These are phyloP conservation scores for Ustilago sp. DNA, from an alignment of 1,284 basidiomycete species.

Conservation along the genomic window DNA sequence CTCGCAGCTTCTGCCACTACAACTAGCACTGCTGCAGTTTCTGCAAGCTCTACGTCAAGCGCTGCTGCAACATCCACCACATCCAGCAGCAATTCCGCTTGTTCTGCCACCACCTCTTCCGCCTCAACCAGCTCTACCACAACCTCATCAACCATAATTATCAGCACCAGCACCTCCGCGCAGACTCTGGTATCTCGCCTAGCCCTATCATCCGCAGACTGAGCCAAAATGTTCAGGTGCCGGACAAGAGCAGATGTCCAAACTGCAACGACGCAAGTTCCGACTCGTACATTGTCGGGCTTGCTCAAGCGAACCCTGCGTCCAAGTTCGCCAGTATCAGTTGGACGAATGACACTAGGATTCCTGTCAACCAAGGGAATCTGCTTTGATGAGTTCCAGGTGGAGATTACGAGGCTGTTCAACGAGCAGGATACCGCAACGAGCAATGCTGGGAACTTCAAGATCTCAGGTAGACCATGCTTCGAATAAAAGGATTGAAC, in stretches of 20 bases:
- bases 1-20: too few relatives aligned
- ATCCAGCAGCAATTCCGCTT: background rate
- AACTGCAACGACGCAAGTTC: slow-evolving; percentile 36
- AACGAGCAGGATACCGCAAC: slow-evolving; percentile 15
- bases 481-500: background rate
- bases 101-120: background rate
- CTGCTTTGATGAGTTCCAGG: slow-evolving; percentile 7
- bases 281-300: slow-evolving; percentile 37
- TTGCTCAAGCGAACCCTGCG: slow-evolving; percentile 26
- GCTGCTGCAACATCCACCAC: background rate
- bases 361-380: slow-evolving; percentile 35
- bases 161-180: background rate
- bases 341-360: slow-evolving; percentile 30
- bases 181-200: slow-evolving; percentile 32
- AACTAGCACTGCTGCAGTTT: too few relatives aligned
- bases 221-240: slow-evolving; percentile 28
- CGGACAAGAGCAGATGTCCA: slow-evolving; percentile 23
- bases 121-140: background rate
- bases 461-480: slow-evolving; percentile 19
- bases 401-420: slow-evolving; percentile 21
- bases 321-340: slow-evolving; percentile 36
- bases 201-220: slow-evolving; percentile 15
- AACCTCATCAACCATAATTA: too few relatives aligned
- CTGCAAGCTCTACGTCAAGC: too few relatives aligned
- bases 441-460: slow-evolving; percentile 28